Conservation (phyloP, 768 basidiomycete species). For the Boletellus sp. region DNA sequence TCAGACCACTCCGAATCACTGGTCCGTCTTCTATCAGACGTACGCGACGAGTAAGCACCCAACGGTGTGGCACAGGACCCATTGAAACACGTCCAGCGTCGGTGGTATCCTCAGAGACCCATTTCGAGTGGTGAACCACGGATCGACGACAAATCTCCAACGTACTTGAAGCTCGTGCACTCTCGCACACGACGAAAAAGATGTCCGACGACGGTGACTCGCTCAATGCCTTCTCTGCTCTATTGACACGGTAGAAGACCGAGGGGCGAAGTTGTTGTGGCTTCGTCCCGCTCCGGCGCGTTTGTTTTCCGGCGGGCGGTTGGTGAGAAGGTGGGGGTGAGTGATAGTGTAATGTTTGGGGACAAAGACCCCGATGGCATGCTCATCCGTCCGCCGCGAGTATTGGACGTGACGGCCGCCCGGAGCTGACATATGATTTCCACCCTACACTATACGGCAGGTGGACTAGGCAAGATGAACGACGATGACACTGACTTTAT, state of each 20-base stretch:
- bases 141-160: background rate
- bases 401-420: background rate
- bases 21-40: conserved; percentile 10
- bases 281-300: background rate
- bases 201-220: conserved; percentile 9
- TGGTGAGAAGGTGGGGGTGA: conserved; percentile 5
- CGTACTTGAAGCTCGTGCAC: conserved; percentile 6
- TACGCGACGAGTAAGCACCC: background rate
- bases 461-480: background rate
- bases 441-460: background rate
- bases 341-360: background rate
- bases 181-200: conserved; percentile 1
- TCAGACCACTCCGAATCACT: conserved; percentile 9
- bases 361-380: background rate
- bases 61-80: background rate
- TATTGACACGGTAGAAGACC: conserved; percentile 7
- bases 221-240: conserved; percentile 14
- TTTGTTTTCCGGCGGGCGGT: background rate
- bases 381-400: conserved; percentile 5
- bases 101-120: conserved; percentile 2
- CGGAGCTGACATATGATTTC: conserved; percentile 8
- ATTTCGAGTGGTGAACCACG: background rate
- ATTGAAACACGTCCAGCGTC: too few species aligned
- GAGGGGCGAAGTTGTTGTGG: conserved; percentile 13
- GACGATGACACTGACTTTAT: background rate